Conservation (phyloP, 352 stramenopile species). For the Globisporangium viniferum region DNA sequence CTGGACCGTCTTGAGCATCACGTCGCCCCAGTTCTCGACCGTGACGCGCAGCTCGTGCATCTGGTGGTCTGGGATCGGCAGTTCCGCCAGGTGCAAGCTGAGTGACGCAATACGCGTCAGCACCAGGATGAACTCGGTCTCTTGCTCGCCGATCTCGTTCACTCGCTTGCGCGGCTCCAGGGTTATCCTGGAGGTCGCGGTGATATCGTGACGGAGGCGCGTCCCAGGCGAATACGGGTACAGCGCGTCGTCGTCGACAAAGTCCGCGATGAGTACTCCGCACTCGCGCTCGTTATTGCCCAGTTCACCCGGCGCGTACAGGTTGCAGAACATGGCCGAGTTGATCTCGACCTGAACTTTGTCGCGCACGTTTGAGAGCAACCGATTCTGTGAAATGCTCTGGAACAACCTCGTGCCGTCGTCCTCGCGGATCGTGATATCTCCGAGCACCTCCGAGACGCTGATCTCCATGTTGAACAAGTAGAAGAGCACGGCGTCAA, state of each 20-base stretch:
- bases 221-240: constrained; percentile 4
- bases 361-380: too few species aligned
- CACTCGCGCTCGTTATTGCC: too few species aligned
- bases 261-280: constrained; percentile 6
- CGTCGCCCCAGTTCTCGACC: constrained; percentile 2
- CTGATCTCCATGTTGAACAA: too few species aligned
- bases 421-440: too few species aligned
- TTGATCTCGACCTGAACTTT: too few species aligned
- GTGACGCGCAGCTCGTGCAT: neutral
- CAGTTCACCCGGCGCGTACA: too few species aligned
- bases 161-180: neutral
- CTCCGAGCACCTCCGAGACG: too few species aligned
- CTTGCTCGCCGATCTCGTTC: neutral
- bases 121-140: constrained; percentile 6
- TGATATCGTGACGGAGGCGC: constrained; percentile 1
- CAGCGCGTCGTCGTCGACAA: constrained; percentile 4
- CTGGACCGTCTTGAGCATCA: neutral
- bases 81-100: neutral
- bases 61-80: neutral
- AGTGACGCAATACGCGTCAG: neutral
- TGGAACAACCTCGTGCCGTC: too few species aligned
- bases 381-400: too few species aligned
- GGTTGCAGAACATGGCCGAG: too few species aligned
- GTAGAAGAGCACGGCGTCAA: too few species aligned
- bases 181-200: neutral